phyloP scores from a whole-genome alignment of 495 filamentous ascomycete species.

The Podospora didyma region DNA sequence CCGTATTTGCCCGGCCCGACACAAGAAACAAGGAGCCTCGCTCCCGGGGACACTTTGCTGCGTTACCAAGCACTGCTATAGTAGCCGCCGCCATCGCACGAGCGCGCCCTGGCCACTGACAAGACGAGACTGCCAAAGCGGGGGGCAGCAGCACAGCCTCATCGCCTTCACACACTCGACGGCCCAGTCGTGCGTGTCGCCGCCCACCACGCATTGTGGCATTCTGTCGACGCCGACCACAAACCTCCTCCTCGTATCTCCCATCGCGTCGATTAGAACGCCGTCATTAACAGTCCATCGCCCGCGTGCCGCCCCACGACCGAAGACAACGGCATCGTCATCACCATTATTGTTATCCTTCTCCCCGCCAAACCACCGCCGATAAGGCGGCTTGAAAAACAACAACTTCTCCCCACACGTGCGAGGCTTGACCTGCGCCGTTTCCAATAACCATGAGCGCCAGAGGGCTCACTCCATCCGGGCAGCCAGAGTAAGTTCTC shows the following conservation, averaged over 20 bases:
- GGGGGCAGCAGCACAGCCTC: conserved; percentile 31
- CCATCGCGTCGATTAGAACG: background rate
- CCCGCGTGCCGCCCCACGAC: background rate
- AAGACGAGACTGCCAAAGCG: conserved; percentile 15
- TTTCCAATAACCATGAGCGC: conserved; percentile 25
- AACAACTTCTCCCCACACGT: conserved; percentile 6
- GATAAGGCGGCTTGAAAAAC: conserved; percentile 7
- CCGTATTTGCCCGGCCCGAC: background rate
- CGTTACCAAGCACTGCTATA: background rate
- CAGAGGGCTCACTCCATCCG: conserved; percentile 27
- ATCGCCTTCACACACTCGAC: conserved; percentile 15
- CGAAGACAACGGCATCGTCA: background rate
- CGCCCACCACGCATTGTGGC: background rate
- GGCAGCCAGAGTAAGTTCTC: conserved; percentile 27
- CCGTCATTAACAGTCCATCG: background rate
- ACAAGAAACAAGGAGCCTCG: background rate
- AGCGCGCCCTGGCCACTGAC: conserved; percentile 3
- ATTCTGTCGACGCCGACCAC: background rate
- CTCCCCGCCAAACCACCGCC: conserved; percentile 5
- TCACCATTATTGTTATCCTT: background rate
- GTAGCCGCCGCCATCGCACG: conserved; percentile 4
- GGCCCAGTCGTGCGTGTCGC: conserved; percentile 3
- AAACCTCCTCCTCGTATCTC: background rate
- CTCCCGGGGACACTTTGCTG: conserved; percentile 3
- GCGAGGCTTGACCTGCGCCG: conserved; percentile 12